These are phyloP conservation scores for Thelonectria discophora DNA, from an alignment of 2,329 filamentous ascomycete species.

Conservation along the genomic window DNA sequence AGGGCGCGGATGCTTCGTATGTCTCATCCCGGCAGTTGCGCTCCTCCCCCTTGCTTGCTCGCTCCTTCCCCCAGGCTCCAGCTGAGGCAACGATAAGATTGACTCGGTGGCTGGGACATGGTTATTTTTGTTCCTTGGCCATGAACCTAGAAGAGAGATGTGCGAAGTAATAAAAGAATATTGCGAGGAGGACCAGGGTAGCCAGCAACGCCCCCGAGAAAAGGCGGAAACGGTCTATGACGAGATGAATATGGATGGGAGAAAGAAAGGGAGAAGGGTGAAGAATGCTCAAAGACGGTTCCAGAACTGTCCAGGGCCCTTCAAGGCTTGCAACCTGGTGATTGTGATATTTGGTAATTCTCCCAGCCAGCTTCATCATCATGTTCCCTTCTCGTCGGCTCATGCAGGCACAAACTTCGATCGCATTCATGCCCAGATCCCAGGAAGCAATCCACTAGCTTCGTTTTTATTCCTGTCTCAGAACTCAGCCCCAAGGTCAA, in stretches of 20 bases:
- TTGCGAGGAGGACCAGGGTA: not conserved
- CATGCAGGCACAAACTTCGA: not conserved
- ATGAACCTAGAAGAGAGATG: not conserved
- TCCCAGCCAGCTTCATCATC: not conserved
- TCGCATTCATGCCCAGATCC: not conserved
- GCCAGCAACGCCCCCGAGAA: not conserved
- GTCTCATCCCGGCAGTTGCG: not conserved
- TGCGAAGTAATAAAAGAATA: not conserved
- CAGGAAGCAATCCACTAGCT: not conserved
- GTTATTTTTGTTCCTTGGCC: not conserved
- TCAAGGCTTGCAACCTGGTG: not conserved
- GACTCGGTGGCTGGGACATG: not conserved
- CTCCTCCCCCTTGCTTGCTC: not conserved
- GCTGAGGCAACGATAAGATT: not conserved
- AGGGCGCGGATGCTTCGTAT: not conserved
- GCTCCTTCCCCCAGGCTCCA: not conserved
- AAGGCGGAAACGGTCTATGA: not conserved
- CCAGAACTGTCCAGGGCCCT: not conserved
- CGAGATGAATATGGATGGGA: too few species aligned
- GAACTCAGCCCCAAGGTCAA: slow-evolving; percentile 12
- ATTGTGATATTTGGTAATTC: too few species aligned
- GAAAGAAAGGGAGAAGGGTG: too few species aligned
- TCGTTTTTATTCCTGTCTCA: slow-evolving; percentile 13
- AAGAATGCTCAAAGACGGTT: too few species aligned
- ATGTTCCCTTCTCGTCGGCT: not conserved